Percentiles rank a stretch among this genome's conserved stretches.
Evolutionary conservation across 345 rosid species (phyloP).

Genomic region (Citrus mangshanensis): DNA sequence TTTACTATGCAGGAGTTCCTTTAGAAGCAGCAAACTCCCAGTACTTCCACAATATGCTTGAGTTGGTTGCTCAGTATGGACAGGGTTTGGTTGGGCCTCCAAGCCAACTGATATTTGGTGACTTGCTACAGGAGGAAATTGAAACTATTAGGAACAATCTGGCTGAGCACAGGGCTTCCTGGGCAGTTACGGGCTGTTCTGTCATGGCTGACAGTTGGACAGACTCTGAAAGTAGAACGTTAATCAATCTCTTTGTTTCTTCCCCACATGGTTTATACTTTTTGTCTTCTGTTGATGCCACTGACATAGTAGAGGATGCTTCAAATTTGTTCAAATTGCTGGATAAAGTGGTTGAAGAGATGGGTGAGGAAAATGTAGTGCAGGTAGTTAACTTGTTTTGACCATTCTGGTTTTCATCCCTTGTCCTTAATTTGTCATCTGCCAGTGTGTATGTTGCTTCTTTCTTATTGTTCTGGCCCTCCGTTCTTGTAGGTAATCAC

Average conservation of each 20-base stretch:
- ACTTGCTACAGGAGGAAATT: constrained; percentile 52
- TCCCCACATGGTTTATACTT: constrained; percentile 43
- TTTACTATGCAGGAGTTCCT: constrained; percentile 63
- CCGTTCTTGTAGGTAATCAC: constrained; percentile 38
- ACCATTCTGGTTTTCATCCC: neutral
- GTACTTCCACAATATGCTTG: constrained; percentile 57
- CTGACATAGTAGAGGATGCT: constrained; percentile 37
- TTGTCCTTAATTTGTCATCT: neutral
- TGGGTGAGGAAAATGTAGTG: constrained; percentile 48
- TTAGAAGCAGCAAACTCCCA: constrained; percentile 49
- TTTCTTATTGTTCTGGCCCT: neutral
- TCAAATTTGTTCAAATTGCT: constrained; percentile 37
- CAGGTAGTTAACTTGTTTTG: constrained; percentile 28
- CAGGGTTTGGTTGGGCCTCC: constrained; percentile 40
- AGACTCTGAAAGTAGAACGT: constrained; percentile 31
- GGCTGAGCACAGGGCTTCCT: constrained; percentile 40
- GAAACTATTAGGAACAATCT: constrained; percentile 33
- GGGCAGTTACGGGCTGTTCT: constrained; percentile 59
- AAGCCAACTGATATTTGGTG: constrained; percentile 44
- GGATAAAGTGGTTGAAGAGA: constrained; percentile 49
- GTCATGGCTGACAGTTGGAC: constrained; percentile 50
- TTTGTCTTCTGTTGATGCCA: constrained; percentile 46
- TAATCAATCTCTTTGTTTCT: constrained; percentile 38
- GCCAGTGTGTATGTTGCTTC: neutral
- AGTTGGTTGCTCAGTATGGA: constrained; percentile 59